Evolutionary conservation across 345 rosid genomes (phyloP).

Genomic region (Anacardium occidentale): DNA sequence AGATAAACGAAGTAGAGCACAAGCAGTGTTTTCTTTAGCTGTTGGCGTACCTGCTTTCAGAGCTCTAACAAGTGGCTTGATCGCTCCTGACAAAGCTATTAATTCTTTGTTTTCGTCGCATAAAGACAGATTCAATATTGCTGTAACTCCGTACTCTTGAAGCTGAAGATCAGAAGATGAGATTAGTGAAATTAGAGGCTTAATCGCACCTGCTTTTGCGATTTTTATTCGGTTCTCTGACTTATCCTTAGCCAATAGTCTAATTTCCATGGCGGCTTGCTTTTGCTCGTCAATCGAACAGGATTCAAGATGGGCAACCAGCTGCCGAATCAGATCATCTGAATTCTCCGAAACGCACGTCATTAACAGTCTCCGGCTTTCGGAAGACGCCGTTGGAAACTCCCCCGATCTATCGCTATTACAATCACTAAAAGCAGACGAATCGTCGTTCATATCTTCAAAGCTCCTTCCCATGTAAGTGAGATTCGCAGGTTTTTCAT

Average conservation of each 20-base stretch:
- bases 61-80: constrained; percentile 76
- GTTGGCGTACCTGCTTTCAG: constrained; percentile 70
- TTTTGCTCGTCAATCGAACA: constrained; percentile 76
- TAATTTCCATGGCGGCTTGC: constrained; percentile 95
- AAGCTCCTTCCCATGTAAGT: constrained; percentile 47
- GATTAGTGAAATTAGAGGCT: constrained; percentile 62
- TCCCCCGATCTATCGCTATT: constrained; percentile 97
- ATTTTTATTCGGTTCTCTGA: constrained; percentile 80
- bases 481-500: constrained; percentile 36
- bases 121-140: constrained; percentile 81
- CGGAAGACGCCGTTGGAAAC: constrained; percentile 61
- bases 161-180: constrained; percentile 72
- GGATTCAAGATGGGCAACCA: constrained; percentile 69
- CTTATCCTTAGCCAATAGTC: constrained; percentile 88
- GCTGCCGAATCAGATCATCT: constrained; percentile 67
- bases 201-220: constrained; percentile 81
- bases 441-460: constrained; percentile 41
- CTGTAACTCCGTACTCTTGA: constrained; percentile 92
- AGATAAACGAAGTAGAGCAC: constrained; percentile 85
- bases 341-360: constrained; percentile 67
- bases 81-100: constrained; percentile 79
- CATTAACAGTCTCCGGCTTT: constrained; percentile 59
- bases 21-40: constrained; percentile 86
- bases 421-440: constrained; percentile 90
- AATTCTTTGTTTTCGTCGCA: constrained; percentile 87